A percentile compares a stretch with the other conserved stretches of the same genome.
Conservation (phyloP, 1,139 yeast species). For the Taiozyma sp. region DNA sequence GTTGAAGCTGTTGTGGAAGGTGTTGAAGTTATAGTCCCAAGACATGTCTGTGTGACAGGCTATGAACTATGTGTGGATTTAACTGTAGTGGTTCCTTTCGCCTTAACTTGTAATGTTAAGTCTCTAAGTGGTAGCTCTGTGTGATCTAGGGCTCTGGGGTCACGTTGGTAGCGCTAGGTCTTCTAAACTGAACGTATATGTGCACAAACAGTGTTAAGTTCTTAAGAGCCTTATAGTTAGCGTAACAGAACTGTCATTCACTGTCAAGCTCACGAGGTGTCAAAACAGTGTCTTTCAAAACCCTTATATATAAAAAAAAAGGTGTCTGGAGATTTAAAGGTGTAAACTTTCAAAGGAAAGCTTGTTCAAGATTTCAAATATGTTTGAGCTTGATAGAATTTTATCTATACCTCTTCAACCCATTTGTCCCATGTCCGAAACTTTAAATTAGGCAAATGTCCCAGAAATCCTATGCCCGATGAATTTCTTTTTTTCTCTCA, state of each 20-base stretch:
- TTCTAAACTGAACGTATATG: not conserved
- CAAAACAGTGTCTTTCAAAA: not conserved
- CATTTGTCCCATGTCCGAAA: not conserved
- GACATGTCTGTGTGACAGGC: not conserved
- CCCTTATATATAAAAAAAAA: not conserved
- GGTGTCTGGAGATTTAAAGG: not conserved
- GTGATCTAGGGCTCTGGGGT: not conserved
- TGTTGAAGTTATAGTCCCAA: constrained; percentile 6
- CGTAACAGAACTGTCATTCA: not conserved
- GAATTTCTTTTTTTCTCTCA: not conserved
- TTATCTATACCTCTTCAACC: not conserved
- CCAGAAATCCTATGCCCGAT: not conserved
- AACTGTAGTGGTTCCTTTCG: not conserved
- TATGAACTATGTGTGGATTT: not conserved
- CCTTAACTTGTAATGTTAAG: not conserved
- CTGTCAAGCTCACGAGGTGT: not conserved
- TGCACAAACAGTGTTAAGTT: not conserved
- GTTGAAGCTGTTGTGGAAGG: not conserved
- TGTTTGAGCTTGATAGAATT: not conserved
- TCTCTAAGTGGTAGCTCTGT: not conserved
- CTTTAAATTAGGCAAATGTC: not conserved
- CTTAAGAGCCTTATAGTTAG: not conserved
- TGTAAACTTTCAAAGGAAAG: not conserved
- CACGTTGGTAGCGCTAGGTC: not conserved
- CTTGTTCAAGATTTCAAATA: not conserved